Evolutionary conservation across 768 basidiomycete species (phyloP), one percentile per base, ranked within the genome.

Genomic region (Psilocybe tampanensis): DNA sequence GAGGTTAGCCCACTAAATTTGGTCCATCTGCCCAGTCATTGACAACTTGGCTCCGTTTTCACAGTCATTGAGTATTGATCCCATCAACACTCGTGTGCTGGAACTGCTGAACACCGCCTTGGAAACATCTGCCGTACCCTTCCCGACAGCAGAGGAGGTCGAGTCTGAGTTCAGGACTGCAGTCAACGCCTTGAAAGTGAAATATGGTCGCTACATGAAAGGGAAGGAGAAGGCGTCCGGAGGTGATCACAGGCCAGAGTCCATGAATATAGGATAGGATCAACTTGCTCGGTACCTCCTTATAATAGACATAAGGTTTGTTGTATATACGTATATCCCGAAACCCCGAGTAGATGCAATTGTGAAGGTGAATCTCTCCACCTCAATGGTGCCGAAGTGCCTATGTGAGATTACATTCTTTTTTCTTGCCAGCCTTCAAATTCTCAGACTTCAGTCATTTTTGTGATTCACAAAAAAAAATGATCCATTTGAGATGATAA

Each of bases 91-190:
- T 3, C 88, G 92, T 68, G 79, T 91, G 26, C 80, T 93, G 43
- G 93, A 94, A 63, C 74, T 94, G 54, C 80, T 95, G 39, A 91
- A 92, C 61, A 80, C 90, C 53, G 92, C 92, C 2, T 80, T 95
- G 18, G 91, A 94, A 50, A 55, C 68, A n/a, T 72, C 70, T 8
- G 60, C 69, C 8, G 59, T 66, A 22, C 53, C 55, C 36, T 57
- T 54, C 11, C 52, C 62, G 24, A 33, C 61, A 32, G 62, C 64
- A 15, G 58, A 66, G 21, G 58, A 52, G 22, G 56, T 63, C 13
- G 64, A 69, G 23, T 29, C 56, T 22, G 72, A 74, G 36, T 68
- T 74, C 42, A 70, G 70, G 54, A 63, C 67, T 34, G 68, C 71
- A 9, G 60, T 74, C 17, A 63, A 64, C 39, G 55, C 57, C 23